Percentiles rank a stretch among this genome's conserved stretches.
phyloP scores from a whole-genome alignment of 495 filamentous ascomycete species.

The Achaetomiella virescens region DNA sequence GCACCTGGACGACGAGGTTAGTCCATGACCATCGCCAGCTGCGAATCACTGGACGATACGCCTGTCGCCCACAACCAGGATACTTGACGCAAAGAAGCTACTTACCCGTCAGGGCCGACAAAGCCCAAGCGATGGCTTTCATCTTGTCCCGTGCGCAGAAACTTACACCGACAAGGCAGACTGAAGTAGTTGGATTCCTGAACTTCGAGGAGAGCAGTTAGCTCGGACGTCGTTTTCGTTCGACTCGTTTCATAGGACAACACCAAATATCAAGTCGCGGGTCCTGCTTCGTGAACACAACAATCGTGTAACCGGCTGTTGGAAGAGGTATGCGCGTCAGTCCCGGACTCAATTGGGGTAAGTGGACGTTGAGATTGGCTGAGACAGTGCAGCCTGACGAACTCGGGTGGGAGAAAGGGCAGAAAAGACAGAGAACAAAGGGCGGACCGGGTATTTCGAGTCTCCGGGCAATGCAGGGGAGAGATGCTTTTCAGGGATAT shows the following conservation, averaged over 20 bases:
- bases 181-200: background rate
- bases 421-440: background rate
- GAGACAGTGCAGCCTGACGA: background rate
- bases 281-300: background rate
- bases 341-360: background rate
- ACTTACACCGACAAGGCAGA: too few species aligned
- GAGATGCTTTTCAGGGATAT: too few species aligned
- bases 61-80: too few species aligned
- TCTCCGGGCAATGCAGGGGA: too few species aligned
- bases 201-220: too few species aligned
- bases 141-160: too few species aligned
- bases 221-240: background rate
- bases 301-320: background rate
- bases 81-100: too few species aligned
- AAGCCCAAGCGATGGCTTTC: too few species aligned
- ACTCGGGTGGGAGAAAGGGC: too few species aligned
- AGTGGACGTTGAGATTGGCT: background rate
- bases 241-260: background rate
- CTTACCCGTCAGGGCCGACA: too few species aligned
- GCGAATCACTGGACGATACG: too few species aligned
- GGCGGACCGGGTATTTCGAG: too few species aligned
- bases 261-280: background rate
- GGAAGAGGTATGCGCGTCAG: background rate
- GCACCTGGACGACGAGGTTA: constrained; percentile 9
- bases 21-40: background rate